Evolutionary conservation across 2,329 filamentous ascomycete genomes (phyloP).

Genomic region (Epichloe baconii): DNA sequence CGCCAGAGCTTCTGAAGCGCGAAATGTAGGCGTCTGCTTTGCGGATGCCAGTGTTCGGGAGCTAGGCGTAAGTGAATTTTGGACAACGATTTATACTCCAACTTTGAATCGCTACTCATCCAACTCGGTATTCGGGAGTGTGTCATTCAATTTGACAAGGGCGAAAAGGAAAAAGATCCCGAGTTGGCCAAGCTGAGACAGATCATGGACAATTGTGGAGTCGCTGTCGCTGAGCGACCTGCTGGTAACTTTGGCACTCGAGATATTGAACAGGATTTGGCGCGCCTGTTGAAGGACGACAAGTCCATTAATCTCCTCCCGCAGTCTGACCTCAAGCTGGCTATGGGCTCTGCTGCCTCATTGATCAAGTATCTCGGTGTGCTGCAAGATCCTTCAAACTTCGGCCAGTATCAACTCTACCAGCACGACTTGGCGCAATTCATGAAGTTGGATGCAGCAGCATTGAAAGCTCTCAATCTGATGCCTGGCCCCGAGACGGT

Average conservation of each 20-base stretch:
- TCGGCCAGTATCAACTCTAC: slow-evolving; percentile 93
- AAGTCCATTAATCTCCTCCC: slow-evolving; percentile 63
- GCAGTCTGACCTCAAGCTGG: slow-evolving; percentile 84
- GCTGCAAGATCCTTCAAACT: slow-evolving; percentile 84
- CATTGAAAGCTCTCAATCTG: slow-evolving; percentile 83
- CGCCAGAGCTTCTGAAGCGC: slow-evolving; percentile 71
- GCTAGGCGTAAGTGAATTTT: slow-evolving; percentile 95
- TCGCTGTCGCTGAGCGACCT: slow-evolving; percentile 74
- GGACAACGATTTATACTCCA: slow-evolving; percentile 98
- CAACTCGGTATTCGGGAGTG: slow-evolving; percentile 94
- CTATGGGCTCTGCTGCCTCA: slow-evolving; percentile 88
- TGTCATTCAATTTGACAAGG: slow-evolving; percentile 65
- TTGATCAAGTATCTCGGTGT: slow-evolving; percentile 90
- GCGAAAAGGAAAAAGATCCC: slow-evolving; percentile 74
- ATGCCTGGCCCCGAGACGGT: slow-evolving; percentile 91
- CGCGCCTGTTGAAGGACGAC: slow-evolving; percentile 78
- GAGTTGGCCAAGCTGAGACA: slow-evolving; percentile 77
- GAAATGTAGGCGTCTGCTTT: slow-evolving; percentile 89
- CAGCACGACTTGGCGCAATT: slow-evolving; percentile 94
- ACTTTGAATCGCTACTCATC: slow-evolving; percentile 91
- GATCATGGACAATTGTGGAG: slow-evolving; percentile 84
- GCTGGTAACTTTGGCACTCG: slow-evolving; percentile 68
- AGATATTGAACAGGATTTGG: slow-evolving; percentile 92
- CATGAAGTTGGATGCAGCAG: slow-evolving; percentile 96
- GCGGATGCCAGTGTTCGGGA: slow-evolving; percentile 94